phyloP scores from a whole-genome alignment of 441 rosid species.

The Gossypium lobatum region DNA sequence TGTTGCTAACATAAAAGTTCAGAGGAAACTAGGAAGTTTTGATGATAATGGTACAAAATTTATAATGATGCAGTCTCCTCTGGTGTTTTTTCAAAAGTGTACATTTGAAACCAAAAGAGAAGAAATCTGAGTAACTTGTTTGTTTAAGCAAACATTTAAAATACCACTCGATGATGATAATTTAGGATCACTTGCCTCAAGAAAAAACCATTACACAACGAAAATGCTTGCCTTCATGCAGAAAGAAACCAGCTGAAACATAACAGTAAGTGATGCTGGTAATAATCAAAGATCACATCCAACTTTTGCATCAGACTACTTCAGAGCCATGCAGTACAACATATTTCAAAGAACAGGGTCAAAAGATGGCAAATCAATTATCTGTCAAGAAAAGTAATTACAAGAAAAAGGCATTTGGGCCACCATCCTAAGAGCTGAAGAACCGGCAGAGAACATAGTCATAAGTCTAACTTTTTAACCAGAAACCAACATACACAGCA shows the following conservation, averaged over 20 bases:
- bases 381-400: neutral
- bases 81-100: neutral
- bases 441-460: neutral
- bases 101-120: neutral
- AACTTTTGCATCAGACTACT: slow-evolving; percentile 5
- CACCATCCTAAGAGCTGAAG: slow-evolving; percentile 8
- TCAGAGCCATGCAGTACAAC: neutral
- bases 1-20: neutral
- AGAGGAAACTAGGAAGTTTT: neutral
- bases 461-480: neutral
- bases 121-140: neutral
- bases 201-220: neutral
- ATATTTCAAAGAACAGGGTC: neutral
- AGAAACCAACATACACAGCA: slow-evolving; percentile 14
- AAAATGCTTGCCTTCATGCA: neutral
- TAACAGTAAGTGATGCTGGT: neutral
- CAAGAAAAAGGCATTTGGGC: neutral
- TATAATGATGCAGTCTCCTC: neutral
- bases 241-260: slow-evolving; percentile 4
- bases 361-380: neutral
- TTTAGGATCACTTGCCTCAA: neutral
- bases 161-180: neutral
- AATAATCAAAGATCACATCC: neutral
- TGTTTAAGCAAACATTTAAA: neutral
- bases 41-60: neutral